Conservation (phyloP, 306 rosid genomes). For the Pterocarpus macrocarpus region DNA sequence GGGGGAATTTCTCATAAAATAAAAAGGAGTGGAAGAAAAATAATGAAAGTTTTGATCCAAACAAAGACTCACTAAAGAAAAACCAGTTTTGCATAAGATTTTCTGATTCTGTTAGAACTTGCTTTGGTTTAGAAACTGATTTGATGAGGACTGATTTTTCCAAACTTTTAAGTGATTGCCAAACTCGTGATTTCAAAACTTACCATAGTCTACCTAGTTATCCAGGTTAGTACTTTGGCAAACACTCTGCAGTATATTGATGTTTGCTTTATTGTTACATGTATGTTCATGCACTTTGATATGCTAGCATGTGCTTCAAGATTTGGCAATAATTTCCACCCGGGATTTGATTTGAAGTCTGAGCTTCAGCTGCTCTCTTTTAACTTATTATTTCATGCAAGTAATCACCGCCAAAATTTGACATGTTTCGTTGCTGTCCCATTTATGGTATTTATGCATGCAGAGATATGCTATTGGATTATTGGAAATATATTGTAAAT, state of each 20-base stretch:
- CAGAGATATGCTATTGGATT: conserved; percentile 23
- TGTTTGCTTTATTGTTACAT: conserved; percentile 23
- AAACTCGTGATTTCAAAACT: background rate
- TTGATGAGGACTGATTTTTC: background rate
- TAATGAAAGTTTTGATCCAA: conserved; percentile 21
- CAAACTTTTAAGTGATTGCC: conserved; percentile 13
- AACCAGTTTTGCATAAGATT: background rate
- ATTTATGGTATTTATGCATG: conserved; percentile 3
- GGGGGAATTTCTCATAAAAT: conserved; percentile 7
- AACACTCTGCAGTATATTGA: background rate
- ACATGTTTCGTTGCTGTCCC: conserved; percentile 6
- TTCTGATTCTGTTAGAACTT: conserved; percentile 8
- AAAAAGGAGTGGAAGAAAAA: conserved; percentile 20
- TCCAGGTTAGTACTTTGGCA: conserved; percentile 12
- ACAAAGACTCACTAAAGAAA: conserved; percentile 14
- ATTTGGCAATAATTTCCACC: conserved; percentile 21
- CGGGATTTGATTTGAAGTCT: conserved; percentile 1
- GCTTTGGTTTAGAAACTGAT: background rate
- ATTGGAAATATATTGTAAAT: conserved; percentile 31
- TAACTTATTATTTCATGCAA: conserved; percentile 6
- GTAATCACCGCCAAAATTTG: conserved; percentile 4
- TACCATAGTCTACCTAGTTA: conserved; percentile 3
- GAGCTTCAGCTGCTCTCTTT: conserved; percentile 19
- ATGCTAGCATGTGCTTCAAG: conserved; percentile 7
- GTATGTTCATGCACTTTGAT: conserved; percentile 20